Evolutionary conservation across 2,329 filamentous ascomycete species (phyloP).

Genomic region (Akanthomyces muscarius): DNA sequence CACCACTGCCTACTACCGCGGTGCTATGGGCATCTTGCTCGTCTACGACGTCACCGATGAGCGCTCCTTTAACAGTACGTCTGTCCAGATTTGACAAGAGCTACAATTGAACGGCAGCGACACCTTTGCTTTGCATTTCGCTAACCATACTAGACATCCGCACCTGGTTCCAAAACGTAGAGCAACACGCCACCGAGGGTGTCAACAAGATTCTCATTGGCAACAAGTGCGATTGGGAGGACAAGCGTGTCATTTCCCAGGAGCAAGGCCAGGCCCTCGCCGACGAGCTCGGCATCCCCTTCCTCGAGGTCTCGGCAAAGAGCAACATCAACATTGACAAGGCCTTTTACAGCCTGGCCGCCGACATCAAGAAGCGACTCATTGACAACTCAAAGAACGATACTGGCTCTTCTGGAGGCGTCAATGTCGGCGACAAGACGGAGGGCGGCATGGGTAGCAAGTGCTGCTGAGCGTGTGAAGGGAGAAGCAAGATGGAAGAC

Average conservation of each 20-base stretch:
- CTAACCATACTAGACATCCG: slow-evolving; percentile 70
- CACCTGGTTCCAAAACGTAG: slow-evolving; percentile 99
- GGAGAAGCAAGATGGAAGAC: not conserved
- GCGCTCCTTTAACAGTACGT: slow-evolving; percentile 87
- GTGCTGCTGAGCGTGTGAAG: slow-evolving; percentile 62
- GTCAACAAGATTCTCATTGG: slow-evolving; percentile 99
- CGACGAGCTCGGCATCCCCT: slow-evolving; percentile 93
- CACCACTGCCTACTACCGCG: slow-evolving; percentile 96
- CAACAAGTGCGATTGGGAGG: slow-evolving; percentile 99
- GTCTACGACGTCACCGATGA: slow-evolving; percentile 99
- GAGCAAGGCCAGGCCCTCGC: slow-evolving; percentile 91
- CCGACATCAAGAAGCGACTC: slow-evolving; percentile 97
- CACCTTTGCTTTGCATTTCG: not conserved
- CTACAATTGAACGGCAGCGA: not conserved
- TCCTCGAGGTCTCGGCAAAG: slow-evolving; percentile 97
- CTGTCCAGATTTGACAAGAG: not conserved
- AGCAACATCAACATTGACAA: slow-evolving; percentile 99
- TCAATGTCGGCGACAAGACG: slow-evolving; percentile 65
- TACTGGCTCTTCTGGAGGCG: slow-evolving; percentile 52
- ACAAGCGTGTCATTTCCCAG: slow-evolving; percentile 91
- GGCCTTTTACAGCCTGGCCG: slow-evolving; percentile 91
- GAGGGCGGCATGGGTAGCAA: slow-evolving; percentile 57
- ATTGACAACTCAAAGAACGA: slow-evolving; percentile 87
- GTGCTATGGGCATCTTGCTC: slow-evolving; percentile 95
- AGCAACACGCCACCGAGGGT: slow-evolving; percentile 95